Evolutionary conservation across 371 early-diverging fungal species (phyloP).

Genomic region (Rhizopus microsporus): DNA sequence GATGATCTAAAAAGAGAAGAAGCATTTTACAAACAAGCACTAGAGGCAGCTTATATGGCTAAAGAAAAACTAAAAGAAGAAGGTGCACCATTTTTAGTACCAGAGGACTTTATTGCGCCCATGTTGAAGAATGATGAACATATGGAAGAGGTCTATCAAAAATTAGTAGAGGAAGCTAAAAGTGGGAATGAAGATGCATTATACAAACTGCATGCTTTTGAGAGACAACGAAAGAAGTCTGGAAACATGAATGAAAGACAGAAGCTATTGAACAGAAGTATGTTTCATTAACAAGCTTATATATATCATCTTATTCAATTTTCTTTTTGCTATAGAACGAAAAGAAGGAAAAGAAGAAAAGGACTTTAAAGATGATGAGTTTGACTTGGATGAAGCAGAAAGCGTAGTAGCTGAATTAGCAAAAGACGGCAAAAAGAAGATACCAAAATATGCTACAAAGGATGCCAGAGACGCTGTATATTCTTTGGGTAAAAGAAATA

Average conservation of each 20-base stretch:
- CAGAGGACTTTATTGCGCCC: slow-evolving; percentile 95
- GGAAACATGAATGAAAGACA: slow-evolving; percentile 19
- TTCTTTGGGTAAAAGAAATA: slow-evolving; percentile 22
- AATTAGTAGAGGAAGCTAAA: slow-evolving; percentile 23
- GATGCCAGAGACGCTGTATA: slow-evolving; percentile 16
- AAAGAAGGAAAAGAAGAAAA: slow-evolving; percentile 26
- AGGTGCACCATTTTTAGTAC: slow-evolving; percentile 80
- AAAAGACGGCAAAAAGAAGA: slow-evolving; percentile 22
- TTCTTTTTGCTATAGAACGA: slow-evolving; percentile 18
- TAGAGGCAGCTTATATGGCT: slow-evolving; percentile 76
- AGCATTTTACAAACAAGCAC: slow-evolving; percentile 88
- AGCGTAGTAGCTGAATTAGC: slow-evolving; percentile 23
- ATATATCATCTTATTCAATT: not conserved
- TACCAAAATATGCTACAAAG: slow-evolving; percentile 15
- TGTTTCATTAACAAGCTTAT: not conserved
- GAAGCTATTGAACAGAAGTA: slow-evolving; percentile 27
- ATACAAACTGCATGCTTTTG: slow-evolving; percentile 24
- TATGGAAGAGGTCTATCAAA: slow-evolving; percentile 71
- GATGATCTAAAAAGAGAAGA: slow-evolving; percentile 92
- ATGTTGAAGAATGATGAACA: slow-evolving; percentile 97
- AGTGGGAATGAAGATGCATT: slow-evolving; percentile 31
- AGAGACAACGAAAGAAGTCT: slow-evolving; percentile 24
- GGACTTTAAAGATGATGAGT: slow-evolving; percentile 30
- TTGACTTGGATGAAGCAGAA: slow-evolving; percentile 32
- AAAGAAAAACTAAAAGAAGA: slow-evolving; percentile 56